A percentile compares a stretch with the other conserved stretches of the same genome.
phyloP scores from a whole-genome alignment of 2,329 filamentous ascomycete genomes.

The Trichoderma semiorbis region DNA sequence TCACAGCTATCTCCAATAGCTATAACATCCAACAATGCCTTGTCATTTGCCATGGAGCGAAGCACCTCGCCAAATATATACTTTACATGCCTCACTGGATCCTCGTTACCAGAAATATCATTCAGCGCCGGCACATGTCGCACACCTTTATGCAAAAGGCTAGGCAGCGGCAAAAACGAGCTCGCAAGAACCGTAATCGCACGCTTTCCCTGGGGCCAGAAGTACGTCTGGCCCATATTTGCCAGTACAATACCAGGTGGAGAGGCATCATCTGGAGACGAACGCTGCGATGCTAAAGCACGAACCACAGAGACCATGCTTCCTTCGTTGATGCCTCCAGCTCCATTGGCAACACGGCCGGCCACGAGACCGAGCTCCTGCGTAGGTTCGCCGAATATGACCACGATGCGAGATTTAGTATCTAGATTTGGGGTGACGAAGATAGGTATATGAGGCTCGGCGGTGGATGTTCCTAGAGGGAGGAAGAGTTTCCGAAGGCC shows the following conservation, averaged over 20 bases:
- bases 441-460: slow-evolving; percentile 64
- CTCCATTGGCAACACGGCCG: slow-evolving; percentile 61
- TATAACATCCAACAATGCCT: slow-evolving; percentile 64
- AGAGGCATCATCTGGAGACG: slow-evolving; percentile 32
- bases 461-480: slow-evolving; percentile 48
- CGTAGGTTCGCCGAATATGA: slow-evolving; percentile 68
- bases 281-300: slow-evolving; percentile 37
- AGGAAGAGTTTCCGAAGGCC: slow-evolving; percentile 60
- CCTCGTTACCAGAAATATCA: slow-evolving; percentile 57
- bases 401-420: slow-evolving; percentile 59
- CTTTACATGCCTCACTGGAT: slow-evolving; percentile 57
- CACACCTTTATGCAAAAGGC: slow-evolving; percentile 56
- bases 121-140: slow-evolving; percentile 56
- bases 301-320: slow-evolving; percentile 63
- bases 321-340: slow-evolving; percentile 66
- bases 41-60: slow-evolving; percentile 40
- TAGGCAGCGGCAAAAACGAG: slow-evolving; percentile 57
- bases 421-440: slow-evolving; percentile 52
- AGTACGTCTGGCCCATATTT: slow-evolving; percentile 74
- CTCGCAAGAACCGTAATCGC: slow-evolving; percentile 59
- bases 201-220: slow-evolving; percentile 63
- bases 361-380: slow-evolving; percentile 75
- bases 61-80: slow-evolving; percentile 66
- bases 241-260: slow-evolving; percentile 66
- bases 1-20: slow-evolving; percentile 66